phyloP scores from a whole-genome alignment of 2,329 filamentous ascomycete species.

The Xylaria sp. region DNA sequence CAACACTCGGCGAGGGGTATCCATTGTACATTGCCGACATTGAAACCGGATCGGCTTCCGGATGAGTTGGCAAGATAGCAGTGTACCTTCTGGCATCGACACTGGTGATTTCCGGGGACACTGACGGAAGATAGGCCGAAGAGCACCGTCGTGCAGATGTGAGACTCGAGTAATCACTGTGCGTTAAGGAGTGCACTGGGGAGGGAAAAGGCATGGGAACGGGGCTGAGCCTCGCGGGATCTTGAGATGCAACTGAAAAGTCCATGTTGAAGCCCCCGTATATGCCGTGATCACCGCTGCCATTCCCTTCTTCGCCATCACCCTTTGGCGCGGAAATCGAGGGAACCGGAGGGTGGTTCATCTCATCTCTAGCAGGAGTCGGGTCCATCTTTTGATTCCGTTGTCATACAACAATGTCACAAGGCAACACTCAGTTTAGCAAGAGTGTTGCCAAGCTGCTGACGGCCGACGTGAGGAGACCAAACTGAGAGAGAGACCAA shows the following conservation, averaged over 20 bases:
- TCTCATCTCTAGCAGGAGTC: slow-evolving; percentile 5
- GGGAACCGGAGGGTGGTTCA: slow-evolving; percentile 16
- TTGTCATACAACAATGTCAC: background rate
- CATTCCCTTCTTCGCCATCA: background rate
- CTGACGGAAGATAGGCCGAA: slow-evolving; percentile 5
- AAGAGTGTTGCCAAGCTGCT: too few species aligned
- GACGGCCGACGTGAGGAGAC: too few species aligned
- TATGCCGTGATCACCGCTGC: background rate
- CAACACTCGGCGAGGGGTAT: slow-evolving; percentile 7
- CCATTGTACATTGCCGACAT: slow-evolving; percentile 19
- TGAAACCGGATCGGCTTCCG: slow-evolving; percentile 14
- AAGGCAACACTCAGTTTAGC: too few species aligned
- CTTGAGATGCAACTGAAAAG: background rate
- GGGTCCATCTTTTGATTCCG: slow-evolving; percentile 4
- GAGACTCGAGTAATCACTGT: slow-evolving; percentile 4
- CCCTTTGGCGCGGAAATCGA: slow-evolving; percentile 26
- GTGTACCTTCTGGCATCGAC: slow-evolving; percentile 9
- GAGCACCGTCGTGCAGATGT: background rate
- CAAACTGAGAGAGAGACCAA: too few species aligned
- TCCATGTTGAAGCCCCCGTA: background rate
- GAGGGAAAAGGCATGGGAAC: background rate
- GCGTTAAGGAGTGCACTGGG: background rate
- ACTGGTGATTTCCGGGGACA: slow-evolving; percentile 5
- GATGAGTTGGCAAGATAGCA: slow-evolving; percentile 10
- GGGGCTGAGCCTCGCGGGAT: background rate